Conservation (phyloP, 2,329 filamentous ascomycete species). For the Botrytis galanthina region DNA sequence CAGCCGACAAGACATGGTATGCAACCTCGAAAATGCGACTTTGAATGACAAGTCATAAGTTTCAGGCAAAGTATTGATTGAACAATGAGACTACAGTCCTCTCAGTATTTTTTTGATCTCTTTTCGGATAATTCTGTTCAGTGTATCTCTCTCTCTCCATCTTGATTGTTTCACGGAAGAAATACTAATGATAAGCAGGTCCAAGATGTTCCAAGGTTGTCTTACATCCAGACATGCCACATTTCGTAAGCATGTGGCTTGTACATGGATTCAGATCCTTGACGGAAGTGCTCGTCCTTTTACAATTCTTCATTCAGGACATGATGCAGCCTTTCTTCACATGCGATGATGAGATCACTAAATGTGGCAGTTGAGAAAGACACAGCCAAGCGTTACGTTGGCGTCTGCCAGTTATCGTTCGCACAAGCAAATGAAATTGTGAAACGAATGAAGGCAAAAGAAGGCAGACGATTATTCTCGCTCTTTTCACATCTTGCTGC, state of each 20-base stretch:
- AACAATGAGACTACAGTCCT: not conserved
- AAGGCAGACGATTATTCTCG: conserved; percentile 1
- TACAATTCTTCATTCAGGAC: not conserved
- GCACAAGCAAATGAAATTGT: not conserved
- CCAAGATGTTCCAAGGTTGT: not conserved
- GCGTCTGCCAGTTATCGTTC: not conserved
- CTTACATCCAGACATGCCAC: not conserved
- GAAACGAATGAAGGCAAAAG: not conserved
- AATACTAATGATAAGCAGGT: not conserved
- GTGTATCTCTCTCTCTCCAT: not conserved
- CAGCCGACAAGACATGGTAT: not conserved
- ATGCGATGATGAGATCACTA: not conserved
- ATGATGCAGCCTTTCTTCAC: not conserved
- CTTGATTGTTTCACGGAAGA: not conserved
- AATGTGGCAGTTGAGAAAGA: not conserved
- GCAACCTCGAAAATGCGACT: not conserved
- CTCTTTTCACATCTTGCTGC: conserved; percentile 6
- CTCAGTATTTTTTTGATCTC: not conserved
- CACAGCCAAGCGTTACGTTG: conserved; percentile 13
- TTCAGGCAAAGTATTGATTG: not conserved
- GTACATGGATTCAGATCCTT: not conserved
- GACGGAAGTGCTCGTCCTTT: not conserved
- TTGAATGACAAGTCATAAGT: not conserved
- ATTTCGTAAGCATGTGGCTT: conserved; percentile 4
- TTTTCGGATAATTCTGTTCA: not conserved